phyloP scores from a whole-genome alignment of 768 basidiomycete genomes.

The Boletus subparvulus region DNA sequence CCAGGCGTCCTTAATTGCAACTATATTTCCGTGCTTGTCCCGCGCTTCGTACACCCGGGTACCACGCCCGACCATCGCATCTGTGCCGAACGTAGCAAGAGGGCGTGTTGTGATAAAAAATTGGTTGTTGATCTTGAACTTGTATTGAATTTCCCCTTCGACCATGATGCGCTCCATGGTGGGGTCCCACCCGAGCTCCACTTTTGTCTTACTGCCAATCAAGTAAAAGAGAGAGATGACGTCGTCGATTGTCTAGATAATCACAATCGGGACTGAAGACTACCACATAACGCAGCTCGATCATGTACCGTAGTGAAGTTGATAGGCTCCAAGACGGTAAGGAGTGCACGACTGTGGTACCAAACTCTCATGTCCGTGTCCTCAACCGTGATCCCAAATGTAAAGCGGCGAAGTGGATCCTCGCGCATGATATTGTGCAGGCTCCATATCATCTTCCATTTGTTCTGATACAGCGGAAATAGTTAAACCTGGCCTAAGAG shows the following conservation, averaged over 20 bases:
- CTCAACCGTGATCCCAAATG: constrained; percentile 31
- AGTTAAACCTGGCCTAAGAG: background rate
- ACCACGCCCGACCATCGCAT: background rate
- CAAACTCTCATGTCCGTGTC: constrained; percentile 28
- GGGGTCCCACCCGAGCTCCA: constrained; percentile 4
- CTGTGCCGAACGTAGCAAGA: constrained; percentile 1
- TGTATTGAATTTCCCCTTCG: background rate
- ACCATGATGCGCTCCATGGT: background rate
- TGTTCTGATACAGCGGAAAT: constrained; percentile 5
- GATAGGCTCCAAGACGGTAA: background rate
- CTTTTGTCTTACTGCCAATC: background rate
- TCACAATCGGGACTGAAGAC: background rate
- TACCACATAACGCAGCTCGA: background rate
- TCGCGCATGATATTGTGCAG: constrained; percentile 27
- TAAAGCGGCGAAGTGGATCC: constrained; percentile 27
- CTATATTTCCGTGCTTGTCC: background rate
- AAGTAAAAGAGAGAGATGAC: constrained; percentile 10
- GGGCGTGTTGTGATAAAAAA: background rate
- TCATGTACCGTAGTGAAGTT: background rate
- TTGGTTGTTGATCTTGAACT: background rate
- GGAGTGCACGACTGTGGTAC: constrained; percentile 8
- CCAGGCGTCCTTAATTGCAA: constrained; percentile 14
- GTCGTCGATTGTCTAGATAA: background rate
- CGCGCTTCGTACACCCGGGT: constrained; percentile 2
- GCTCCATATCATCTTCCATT: constrained; percentile 27